Percentiles rank a stretch among this genome's conserved stretches.
These are phyloP conservation scores for Cystoisospora suis DNA, from an alignment of 169 alveolate species.

Conservation along the genomic window DNA sequence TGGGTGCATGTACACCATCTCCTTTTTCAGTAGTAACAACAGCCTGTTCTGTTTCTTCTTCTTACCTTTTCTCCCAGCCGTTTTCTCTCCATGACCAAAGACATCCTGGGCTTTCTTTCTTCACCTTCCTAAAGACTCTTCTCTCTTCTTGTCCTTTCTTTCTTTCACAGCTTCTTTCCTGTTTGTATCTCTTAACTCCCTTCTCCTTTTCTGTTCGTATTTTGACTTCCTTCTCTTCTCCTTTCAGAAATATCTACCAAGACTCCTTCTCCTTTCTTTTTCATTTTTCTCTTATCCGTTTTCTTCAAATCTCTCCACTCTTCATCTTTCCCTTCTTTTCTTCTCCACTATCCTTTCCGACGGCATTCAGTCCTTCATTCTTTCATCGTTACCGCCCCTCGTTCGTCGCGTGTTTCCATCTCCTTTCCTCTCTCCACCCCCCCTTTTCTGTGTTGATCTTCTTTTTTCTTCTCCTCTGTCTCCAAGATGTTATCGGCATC, in stretches of 20 bases:
- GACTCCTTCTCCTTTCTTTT: too few species aligned
- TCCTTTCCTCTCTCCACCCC: neutral
- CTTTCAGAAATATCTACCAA: too few species aligned
- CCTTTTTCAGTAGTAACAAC: neutral
- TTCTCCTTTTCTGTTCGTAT: too few species aligned
- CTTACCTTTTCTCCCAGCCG: neutral
- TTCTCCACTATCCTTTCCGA: neutral
- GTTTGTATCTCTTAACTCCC: too few species aligned
- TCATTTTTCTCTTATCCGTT: neutral
- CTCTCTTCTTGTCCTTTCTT: neutral
- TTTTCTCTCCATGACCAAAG: neutral
- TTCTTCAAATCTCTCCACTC: neutral
- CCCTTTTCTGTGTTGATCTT: neutral
- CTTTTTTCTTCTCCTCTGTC: neutral
- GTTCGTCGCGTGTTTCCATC: too few species aligned
- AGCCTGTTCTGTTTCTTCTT: neutral
- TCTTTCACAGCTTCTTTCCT: neutral
- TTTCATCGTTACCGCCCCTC: neutral
- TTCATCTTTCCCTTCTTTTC: neutral
- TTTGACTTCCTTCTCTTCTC: too few species aligned
- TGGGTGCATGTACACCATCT: neutral
- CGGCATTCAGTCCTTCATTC: neutral
- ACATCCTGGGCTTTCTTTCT: too few species aligned
- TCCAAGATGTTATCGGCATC: constrained; percentile 58
- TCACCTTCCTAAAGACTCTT: too few species aligned